Conservation (phyloP, 1,284 basidiomycete species). For the Farysia itapuensis region DNA sequence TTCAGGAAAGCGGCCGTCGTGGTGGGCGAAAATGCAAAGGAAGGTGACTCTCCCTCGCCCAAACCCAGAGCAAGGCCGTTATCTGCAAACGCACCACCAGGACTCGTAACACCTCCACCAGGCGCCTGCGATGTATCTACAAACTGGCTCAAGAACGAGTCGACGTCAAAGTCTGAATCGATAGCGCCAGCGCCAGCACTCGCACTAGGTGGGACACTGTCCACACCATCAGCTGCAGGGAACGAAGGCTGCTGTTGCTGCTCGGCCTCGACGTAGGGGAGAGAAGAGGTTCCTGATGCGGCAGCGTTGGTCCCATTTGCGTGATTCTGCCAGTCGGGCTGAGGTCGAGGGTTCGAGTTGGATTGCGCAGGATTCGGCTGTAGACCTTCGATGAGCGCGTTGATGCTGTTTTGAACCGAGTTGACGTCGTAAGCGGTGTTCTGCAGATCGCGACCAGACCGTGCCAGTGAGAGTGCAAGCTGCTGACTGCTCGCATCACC, state of each 20-base stretch:
- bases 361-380: slow-evolving; percentile 64
- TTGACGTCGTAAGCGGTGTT: slow-evolving; percentile 75
- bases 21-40: slow-evolving; percentile 28
- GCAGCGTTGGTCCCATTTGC: neutral
- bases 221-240: neutral
- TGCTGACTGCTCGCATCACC: slow-evolving; percentile 25
- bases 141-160: slow-evolving; percentile 50
- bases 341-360: neutral
- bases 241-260: neutral
- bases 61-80: neutral
- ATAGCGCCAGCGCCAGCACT: slow-evolving; percentile 1
- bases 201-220: neutral
- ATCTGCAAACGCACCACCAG: neutral
- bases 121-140: slow-evolving; percentile 38
- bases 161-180: slow-evolving; percentile 48
- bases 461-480: slow-evolving; percentile 18
- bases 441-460: slow-evolving; percentile 61
- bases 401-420: slow-evolving; percentile 71
- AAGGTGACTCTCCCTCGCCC: slow-evolving; percentile 11
- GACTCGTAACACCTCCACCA: slow-evolving; percentile 24
- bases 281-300: no score
- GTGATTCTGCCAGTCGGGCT: slow-evolving; percentile 3
- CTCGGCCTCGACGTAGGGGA: neutral
- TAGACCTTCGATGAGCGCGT: slow-evolving; percentile 72
- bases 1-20: slow-evolving; percentile 32